These are phyloP conservation scores for Solanum etuberosum DNA, from an alignment of 257 asterid species.

Conservation along the genomic window DNA sequence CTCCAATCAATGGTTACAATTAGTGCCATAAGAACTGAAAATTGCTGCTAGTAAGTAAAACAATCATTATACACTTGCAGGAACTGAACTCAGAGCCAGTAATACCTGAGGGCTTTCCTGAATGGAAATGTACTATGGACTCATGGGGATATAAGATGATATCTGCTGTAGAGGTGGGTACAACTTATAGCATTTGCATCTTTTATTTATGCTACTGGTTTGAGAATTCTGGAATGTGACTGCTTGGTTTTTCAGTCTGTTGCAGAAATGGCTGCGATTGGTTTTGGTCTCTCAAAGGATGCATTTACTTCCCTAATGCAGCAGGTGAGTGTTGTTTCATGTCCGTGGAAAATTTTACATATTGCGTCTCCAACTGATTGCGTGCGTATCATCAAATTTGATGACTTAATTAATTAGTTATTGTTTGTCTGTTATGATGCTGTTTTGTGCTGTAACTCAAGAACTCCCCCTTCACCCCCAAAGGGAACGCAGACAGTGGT, in stretches of 20 bases:
- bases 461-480: background rate
- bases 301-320: slow-evolving; percentile 94
- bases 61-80: slow-evolving; percentile 19
- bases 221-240: background rate
- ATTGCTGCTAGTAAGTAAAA: slow-evolving; percentile 13
- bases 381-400: background rate
- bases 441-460: background rate
- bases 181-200: slow-evolving; percentile 5
- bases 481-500: background rate
- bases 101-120: slow-evolving; percentile 86
- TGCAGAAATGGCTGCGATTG: slow-evolving; percentile 98
- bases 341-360: background rate
- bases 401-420: background rate
- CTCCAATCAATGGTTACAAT: background rate
- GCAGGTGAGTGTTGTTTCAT: slow-evolving; percentile 39
- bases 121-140: slow-evolving; percentile 89
- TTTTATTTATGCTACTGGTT: background rate
- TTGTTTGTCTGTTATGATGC: background rate
- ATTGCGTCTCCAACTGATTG: background rate
- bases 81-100: slow-evolving; percentile 96
- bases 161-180: slow-evolving; percentile 67
- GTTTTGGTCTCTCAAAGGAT: slow-evolving; percentile 85
- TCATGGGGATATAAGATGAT: slow-evolving; percentile 94
- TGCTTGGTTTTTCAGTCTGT: slow-evolving; percentile 42
- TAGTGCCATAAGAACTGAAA: background rate